Base-by-base conservation (phyloP, 345 rosid genomes). In the Brassica carinata region DNA sequence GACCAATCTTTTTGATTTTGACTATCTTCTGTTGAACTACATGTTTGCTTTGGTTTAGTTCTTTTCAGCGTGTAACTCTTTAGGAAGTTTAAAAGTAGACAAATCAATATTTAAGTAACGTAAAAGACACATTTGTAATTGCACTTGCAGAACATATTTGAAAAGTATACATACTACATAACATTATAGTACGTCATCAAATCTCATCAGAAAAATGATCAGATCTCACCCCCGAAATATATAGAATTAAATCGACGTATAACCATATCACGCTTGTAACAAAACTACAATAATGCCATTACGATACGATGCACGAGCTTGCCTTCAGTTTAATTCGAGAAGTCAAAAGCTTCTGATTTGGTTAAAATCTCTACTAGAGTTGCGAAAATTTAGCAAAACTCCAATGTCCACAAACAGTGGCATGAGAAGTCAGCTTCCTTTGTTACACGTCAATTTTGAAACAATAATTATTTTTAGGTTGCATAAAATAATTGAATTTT, bases 221-320 rank as follows among this genome's bases (percentile, higher is more conserved):
- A 57, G 79, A 57, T 67, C 43, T 67, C 59, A 55, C 51, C 9
- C 74, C 70, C 10, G 30, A 77, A 77, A 70, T 59, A 61, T 30
- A 31, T 40, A 31, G 69, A 77, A 51, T 69, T 61, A 69, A 62
- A 77, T 77, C 63, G 80, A 77, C 75, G 8, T 70, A 62, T 69
- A 77, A 61, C 80, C 36, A 13, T 19, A 45, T 69, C 75, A 62
- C 34, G 61, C 33, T 9, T 38, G 9, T 59, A 31, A 77, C 69
- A 26, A 67, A 57, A 27, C 27, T 65, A 66, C 78, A 53, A 75
- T 33, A 75, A 34, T 53, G 53, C 65, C 72, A 66, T 38, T 66
- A 53, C 23, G 4, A 43, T 66, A 53, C 23, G 4, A 43, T n/a
- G 29, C 31, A 58, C 70, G 51, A 66, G 29, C 69, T 65, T 65